Evolutionary conservation across 306 rosid species (phyloP).

Genomic region (Alnus rubra): DNA sequence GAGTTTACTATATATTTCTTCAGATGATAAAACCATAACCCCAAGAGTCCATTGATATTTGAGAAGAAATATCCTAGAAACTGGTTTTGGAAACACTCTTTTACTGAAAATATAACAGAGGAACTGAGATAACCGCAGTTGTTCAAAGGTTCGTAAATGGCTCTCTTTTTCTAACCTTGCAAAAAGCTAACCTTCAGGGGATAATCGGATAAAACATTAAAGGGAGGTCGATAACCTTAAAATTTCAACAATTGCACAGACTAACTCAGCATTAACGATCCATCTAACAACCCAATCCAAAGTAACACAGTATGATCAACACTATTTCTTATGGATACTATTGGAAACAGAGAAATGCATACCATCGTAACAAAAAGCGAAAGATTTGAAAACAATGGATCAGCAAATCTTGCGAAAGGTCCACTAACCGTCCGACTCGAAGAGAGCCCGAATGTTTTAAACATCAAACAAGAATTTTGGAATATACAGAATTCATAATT

Average conservation of each 20-base stretch:
- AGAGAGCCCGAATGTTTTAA: no score
- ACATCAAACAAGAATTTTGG: neutral
- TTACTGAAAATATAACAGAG: neutral
- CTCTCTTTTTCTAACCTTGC: neutral
- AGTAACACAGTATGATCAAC: neutral
- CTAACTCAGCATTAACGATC: neutral
- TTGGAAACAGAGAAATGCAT: neutral
- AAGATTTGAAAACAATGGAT: neutral
- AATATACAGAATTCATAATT: neutral
- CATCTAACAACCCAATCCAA: neutral
- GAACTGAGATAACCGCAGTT: neutral
- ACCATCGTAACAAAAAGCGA: no score
- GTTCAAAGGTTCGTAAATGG: neutral
- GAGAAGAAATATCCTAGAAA: neutral
- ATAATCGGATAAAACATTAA: neutral
- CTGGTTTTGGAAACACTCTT: neutral
- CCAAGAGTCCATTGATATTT: neutral
- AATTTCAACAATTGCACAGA: neutral
- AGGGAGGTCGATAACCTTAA: neutral
- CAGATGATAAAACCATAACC: neutral
- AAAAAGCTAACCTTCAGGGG: neutral
- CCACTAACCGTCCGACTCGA: neutral
- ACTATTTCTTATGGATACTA: neutral
- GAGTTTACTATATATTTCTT: neutral
- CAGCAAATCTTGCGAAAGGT: neutral